A percentile compares a stretch with the other conserved stretches of the same genome.
Conservation (phyloP, 371 early-diverging fungal species). For the Actinomortierella ambigua region DNA sequence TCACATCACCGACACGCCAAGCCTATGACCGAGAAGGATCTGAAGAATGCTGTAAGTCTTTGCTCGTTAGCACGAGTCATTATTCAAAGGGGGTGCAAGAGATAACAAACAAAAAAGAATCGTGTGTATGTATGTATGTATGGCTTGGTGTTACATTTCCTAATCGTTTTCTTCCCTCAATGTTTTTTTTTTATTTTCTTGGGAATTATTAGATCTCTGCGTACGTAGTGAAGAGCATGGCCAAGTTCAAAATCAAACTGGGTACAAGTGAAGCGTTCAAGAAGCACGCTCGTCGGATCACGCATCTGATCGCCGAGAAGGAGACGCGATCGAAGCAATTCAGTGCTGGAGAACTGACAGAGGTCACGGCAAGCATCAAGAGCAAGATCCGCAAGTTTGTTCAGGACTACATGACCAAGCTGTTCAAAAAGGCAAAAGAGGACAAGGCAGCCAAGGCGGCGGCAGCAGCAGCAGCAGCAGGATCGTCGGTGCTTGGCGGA, state of each 20-base stretch:
- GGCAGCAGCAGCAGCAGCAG: constrained; percentile 15
- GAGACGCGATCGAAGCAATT: constrained; percentile 54
- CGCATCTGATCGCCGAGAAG: constrained; percentile 65
- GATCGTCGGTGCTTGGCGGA: constrained; percentile 11
- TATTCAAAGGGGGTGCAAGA: too few relatives aligned
- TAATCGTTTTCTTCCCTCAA: too few relatives aligned
- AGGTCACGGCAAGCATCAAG: constrained; percentile 55
- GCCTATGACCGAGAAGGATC: constrained; percentile 52
- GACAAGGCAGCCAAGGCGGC: constrained; percentile 18
- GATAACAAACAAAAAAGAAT: too few relatives aligned
- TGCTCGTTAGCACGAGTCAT: too few relatives aligned
- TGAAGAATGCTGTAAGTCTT: constrained; percentile 51
- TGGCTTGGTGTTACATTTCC: too few relatives aligned
- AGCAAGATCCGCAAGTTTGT: constrained; percentile 64
- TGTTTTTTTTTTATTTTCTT: not conserved
- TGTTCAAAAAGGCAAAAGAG: constrained; percentile 47
- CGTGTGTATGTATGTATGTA: too few relatives aligned
- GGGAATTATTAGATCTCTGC: constrained; percentile 51
- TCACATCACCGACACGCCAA: constrained; percentile 14
- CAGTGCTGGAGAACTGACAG: constrained; percentile 51
- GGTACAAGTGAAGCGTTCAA: constrained; percentile 66
- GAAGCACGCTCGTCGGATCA: constrained; percentile 70
- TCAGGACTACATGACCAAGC: constrained; percentile 51
- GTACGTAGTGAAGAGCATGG: constrained; percentile 67
- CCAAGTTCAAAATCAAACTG: constrained; percentile 61